These are phyloP conservation scores for Pseudocercospora vitis DNA, from an alignment of 2,329 filamentous ascomycete genomes.

Conservation along the genomic window DNA sequence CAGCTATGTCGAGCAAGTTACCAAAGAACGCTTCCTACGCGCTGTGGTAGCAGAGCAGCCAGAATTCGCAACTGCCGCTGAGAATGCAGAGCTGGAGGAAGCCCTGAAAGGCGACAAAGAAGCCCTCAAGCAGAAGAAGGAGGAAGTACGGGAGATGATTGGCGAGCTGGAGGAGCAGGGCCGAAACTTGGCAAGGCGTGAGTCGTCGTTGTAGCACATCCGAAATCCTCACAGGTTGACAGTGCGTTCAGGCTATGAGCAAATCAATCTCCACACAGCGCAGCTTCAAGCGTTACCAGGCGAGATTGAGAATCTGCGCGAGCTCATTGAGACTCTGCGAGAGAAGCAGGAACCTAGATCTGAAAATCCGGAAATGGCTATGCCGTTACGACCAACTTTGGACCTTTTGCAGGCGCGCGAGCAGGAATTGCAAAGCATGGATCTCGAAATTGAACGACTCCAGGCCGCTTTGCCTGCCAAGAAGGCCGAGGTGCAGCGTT, in stretches of 20 bases:
- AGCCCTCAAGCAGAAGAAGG: conserved; percentile 75
- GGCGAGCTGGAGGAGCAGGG: conserved; percentile 67
- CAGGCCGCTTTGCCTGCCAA: conserved; percentile 64
- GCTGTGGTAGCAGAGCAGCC: conserved; percentile 89
- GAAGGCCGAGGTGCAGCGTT: conserved; percentile 64
- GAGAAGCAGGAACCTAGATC: conserved; percentile 39
- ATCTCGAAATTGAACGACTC: conserved; percentile 50
- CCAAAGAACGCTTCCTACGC: conserved; percentile 95
- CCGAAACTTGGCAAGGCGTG: conserved; percentile 56
- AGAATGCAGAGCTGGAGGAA: conserved; percentile 76
- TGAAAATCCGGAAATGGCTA: conserved; percentile 41
- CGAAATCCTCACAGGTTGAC: conserved; percentile 8
- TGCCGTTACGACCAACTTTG: conserved; percentile 48
- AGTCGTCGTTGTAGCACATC: conserved; percentile 27
- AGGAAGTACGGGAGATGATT: conserved; percentile 72
- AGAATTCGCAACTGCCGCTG: conserved; percentile 74
- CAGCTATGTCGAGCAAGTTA: conserved; percentile 96
- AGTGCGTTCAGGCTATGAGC: conserved; percentile 51
- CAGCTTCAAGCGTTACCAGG: conserved; percentile 53
- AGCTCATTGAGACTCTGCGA: conserved; percentile 50
- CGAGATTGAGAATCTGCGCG: conserved; percentile 54
- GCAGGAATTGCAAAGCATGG: conserved; percentile 43
- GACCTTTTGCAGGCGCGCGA: conserved; percentile 43
- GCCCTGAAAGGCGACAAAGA: conserved; percentile 70
- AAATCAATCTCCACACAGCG: conserved; percentile 53